Conservation (phyloP, 306 rosid genomes). For the Rosa lucieae region DNA sequence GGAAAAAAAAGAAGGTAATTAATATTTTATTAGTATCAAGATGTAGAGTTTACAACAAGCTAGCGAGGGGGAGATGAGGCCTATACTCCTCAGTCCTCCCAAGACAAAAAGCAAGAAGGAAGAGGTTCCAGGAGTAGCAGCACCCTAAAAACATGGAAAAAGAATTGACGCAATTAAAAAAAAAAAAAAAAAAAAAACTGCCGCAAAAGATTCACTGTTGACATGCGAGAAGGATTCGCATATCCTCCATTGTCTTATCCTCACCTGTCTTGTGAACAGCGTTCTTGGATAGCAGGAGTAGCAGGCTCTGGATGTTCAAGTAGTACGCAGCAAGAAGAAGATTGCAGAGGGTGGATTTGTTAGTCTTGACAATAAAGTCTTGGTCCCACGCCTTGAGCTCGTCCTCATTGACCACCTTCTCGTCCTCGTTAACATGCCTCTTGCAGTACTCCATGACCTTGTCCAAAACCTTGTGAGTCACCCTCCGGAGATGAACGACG, state of each 20-base stretch:
- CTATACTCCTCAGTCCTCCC: neutral
- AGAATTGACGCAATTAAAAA: neutral
- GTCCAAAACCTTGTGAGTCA: neutral
- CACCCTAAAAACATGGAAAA: neutral
- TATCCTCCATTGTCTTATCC: neutral
- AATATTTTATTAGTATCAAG: neutral
- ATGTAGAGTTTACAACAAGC: neutral
- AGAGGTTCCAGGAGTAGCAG: neutral
- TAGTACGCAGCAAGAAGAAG: neutral
- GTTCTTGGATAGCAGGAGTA: neutral
- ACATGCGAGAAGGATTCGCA: neutral
- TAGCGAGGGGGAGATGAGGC: neutral
- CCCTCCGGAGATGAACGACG: neutral
- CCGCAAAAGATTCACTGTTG: neutral
- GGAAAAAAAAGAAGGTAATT: neutral
- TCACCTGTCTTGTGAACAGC: neutral
- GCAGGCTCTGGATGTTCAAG: constrained; percentile 8
- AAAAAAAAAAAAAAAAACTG: neutral
- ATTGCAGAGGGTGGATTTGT: neutral
- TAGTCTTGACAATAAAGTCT: neutral
- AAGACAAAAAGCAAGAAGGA: neutral
- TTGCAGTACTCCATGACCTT: constrained; percentile 8
- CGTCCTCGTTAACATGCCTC: neutral
- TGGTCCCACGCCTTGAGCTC: neutral
- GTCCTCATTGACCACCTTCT: neutral